Evolutionary conservation across 2,329 filamentous ascomycete genomes (phyloP), one percentile per base, ranked within the genome.

Genomic region (Raffaelea ambrosiae): DNA sequence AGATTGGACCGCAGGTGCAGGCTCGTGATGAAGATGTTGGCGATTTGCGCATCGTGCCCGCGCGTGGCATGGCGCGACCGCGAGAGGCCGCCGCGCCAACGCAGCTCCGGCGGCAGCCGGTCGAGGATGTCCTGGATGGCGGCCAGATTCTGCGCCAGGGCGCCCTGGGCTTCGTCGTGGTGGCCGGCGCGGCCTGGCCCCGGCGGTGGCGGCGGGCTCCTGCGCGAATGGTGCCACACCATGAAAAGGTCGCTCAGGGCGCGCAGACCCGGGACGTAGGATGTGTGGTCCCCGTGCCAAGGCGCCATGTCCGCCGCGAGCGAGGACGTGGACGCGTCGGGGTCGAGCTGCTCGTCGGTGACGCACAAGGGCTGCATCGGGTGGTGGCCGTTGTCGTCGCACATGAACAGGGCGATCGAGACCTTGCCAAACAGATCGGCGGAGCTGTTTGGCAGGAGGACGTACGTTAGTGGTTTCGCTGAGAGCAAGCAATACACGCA

Each of bases 11-110:
- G 58, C 1, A 67, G 58, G 20, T 64, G 59, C 7, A 67, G 56
- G 41, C 62, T 63, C 20, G 65, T 66, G 31, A 67, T 58, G 43
- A 65, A 62, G 4, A 67, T 49, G 48, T 66, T 66, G 9, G 59
- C 65, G 7, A 62, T 61, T 19, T 67, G 65, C 3, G 59, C 63
- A 38, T 66, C 61, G 40, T 66, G 65, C 3, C 64, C 62, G 11
- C 61, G 55, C 0, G 63, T 65, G 1, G 58, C 56, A 11, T 50
- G 48, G 0, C 55, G 40, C 0, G 60, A 60, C 1, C 63, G 58
- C 0, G 64, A 63, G 1, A 66, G 47, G 0, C 64, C 63, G 3
- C 64, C 64, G 1, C 63, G 56, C 65, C 65, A 67, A 4, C 62
- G 56, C 1, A 67, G 52, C 33, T 64, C 59, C 0, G 62, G 59